These are phyloP conservation scores for Cryptococcus wingfieldii DNA, from an alignment of 1,284 basidiomycete genomes.

Conservation along the genomic window DNA sequence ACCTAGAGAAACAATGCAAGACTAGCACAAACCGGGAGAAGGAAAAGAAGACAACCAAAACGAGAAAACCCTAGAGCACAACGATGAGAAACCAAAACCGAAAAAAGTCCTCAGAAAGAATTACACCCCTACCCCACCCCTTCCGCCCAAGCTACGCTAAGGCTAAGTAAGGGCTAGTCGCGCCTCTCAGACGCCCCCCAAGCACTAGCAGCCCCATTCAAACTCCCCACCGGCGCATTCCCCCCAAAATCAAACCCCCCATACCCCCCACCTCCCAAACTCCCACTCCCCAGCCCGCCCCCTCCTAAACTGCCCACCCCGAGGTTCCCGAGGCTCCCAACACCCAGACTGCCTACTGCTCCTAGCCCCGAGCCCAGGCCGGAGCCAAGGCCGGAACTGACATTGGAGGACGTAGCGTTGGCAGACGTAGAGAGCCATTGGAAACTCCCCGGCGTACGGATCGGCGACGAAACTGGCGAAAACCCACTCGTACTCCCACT, in stretches of 20 bases:
- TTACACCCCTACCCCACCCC: not conserved
- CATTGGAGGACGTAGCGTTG: constrained; percentile 8
- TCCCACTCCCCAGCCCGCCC: constrained; percentile 1
- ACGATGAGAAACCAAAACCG: not conserved
- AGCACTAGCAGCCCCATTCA: constrained; percentile 38
- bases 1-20: not conserved
- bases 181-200: constrained; percentile 17
- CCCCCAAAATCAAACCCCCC: constrained; percentile 11
- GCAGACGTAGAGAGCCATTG: constrained; percentile 19
- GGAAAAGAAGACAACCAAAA: no score
- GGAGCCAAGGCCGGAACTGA: constrained; percentile 7
- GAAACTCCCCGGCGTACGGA: constrained; percentile 35
- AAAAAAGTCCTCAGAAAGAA: not conserved
- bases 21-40: no score
- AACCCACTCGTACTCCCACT: constrained; percentile 8
- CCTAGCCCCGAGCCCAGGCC: no score
- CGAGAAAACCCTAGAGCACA: not conserved
- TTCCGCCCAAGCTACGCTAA: no score
- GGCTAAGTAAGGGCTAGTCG: not conserved
- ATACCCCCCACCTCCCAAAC: constrained; percentile 6
- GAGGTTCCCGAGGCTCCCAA: no score
- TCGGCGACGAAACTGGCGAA: constrained; percentile 38
- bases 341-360: not conserved
- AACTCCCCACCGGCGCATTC: constrained; percentile 12
- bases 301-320: constrained; percentile 4